These are phyloP conservation scores for Trapa bicornis DNA, from an alignment of 345 rosid species.

Conservation along the genomic window DNA sequence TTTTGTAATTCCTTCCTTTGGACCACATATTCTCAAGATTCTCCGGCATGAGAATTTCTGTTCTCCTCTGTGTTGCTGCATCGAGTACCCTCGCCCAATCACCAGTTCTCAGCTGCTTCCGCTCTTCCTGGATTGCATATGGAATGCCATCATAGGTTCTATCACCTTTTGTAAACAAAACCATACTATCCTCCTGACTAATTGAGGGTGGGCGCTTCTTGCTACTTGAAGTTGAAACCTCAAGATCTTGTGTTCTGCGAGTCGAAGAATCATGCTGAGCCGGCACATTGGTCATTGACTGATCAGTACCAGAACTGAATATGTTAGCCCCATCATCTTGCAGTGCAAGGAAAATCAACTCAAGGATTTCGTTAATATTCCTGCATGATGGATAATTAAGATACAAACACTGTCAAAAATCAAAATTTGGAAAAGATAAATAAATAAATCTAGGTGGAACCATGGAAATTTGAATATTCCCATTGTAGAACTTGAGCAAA, in stretches of 20 bases:
- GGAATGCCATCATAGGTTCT: conserved; percentile 17
- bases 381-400: conserved; percentile 23
- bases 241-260: conserved; percentile 11
- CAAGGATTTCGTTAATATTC: conserved; percentile 83
- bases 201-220: conserved; percentile 19
- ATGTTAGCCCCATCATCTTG: conserved; percentile 31
- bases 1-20: conserved; percentile 83
- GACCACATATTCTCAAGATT: conserved; percentile 99
- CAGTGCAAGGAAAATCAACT: conserved; percentile 44
- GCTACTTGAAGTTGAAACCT: conserved; percentile 17
- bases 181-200: conserved; percentile 27
- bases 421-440: background rate
- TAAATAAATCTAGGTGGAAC: background rate
- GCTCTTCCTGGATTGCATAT: conserved; percentile 23
- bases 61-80: conserved; percentile 82
- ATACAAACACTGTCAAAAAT: background rate
- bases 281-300: conserved; percentile 18
- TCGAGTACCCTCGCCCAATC: conserved; percentile 81
- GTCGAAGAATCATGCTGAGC: conserved; percentile 10
- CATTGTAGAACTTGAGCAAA: background rate
- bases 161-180: conserved; percentile 21
- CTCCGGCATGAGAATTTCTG: conserved; percentile 92
- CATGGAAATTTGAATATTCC: background rate
- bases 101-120: conserved; percentile 31
- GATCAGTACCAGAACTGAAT: conserved; percentile 24